phyloP scores from a whole-genome alignment of 768 basidiomycete species.

The Hericium erinaceus region DNA sequence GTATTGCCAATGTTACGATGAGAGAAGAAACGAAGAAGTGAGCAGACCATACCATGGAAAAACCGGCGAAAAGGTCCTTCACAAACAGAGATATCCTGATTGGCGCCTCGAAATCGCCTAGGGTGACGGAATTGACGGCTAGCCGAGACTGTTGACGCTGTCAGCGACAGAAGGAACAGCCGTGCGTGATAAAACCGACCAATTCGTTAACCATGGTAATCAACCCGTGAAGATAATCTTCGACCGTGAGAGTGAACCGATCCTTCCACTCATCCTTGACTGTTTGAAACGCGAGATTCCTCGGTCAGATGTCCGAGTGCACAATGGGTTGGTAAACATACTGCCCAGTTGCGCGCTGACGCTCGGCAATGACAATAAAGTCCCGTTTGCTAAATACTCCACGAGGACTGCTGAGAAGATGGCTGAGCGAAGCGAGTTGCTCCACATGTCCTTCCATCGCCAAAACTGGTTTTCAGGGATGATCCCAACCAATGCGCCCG shows the following conservation, averaged over 20 bases:
- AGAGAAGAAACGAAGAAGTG: background rate
- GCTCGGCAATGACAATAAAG: slow-evolving; percentile 46
- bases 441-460: slow-evolving; percentile 84
- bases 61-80: slow-evolving; percentile 71
- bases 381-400: slow-evolving; percentile 52
- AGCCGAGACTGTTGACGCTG: slow-evolving; percentile 49
- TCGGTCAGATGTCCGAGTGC: too few relatives aligned
- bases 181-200: slow-evolving; percentile 29
- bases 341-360: slow-evolving; percentile 54
- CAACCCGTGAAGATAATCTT: slow-evolving; percentile 75
- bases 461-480: slow-evolving; percentile 70
- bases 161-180: too few relatives aligned
- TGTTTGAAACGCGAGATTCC: slow-evolving; percentile 16
- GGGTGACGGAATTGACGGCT: slow-evolving; percentile 71
- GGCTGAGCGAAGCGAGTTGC: slow-evolving; percentile 53
- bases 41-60: slow-evolving; percentile 55
- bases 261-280: slow-evolving; percentile 65
- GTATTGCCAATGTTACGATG: background rate
- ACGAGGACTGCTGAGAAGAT: slow-evolving; percentile 59
- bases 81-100: slow-evolving; percentile 70
- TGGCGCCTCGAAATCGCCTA: slow-evolving; percentile 72
- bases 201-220: slow-evolving; percentile 74
- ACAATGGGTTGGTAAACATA: slow-evolving; percentile 27
- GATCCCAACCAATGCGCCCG: slow-evolving; percentile 41
- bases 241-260: slow-evolving; percentile 49